phyloP scores from a whole-genome alignment of 306 rosid genomes.

The Citrullus mucosospermus region DNA sequence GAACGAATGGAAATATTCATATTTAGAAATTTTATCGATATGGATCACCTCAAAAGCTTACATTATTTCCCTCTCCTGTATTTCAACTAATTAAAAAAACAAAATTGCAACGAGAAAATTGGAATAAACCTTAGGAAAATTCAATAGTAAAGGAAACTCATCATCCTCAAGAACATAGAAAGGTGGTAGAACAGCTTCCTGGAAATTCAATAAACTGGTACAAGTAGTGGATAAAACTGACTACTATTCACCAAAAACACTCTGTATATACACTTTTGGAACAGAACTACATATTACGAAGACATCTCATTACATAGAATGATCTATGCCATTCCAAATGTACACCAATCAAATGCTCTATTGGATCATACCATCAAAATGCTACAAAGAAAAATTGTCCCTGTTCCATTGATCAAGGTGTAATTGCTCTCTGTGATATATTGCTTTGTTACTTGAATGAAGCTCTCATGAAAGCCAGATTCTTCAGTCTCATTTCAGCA shows the following conservation, averaged over 20 bases:
- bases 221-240: neutral
- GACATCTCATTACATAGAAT: neutral
- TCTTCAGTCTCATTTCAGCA: neutral
- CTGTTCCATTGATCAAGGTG: neutral
- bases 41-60: neutral
- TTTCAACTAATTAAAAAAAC: neutral
- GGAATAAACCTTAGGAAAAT: neutral
- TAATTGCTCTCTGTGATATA: neutral
- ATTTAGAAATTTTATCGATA: neutral
- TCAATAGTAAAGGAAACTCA: neutral
- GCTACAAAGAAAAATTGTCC: neutral
- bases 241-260: neutral
- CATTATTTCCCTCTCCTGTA: neutral
- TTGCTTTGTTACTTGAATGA: neutral
- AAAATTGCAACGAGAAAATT: neutral
- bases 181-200: neutral
- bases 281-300: neutral
- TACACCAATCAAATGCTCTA: neutral
- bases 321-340: neutral
- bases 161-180: neutral
- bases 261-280: neutral
- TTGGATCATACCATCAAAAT: neutral
- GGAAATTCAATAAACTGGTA: neutral
- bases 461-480: neutral
- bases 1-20: neutral